Conservation (phyloP, 495 filamentous ascomycete species). For the Aspergillus asperescens region DNA sequence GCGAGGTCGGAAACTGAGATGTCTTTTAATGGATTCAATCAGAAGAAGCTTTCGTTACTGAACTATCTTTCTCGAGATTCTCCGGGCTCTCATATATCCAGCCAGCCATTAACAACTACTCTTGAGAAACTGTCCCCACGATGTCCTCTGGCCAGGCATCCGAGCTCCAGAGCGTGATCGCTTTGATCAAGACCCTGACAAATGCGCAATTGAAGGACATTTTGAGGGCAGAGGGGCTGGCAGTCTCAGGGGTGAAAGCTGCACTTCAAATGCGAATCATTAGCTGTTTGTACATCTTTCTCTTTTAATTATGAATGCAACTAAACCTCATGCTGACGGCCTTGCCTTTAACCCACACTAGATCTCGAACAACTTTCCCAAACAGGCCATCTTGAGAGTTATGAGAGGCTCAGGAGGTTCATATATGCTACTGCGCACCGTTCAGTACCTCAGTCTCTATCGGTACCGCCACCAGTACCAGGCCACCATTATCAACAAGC, state of each 20-base stretch:
- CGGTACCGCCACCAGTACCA: constrained; percentile 20
- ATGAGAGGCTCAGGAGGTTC: constrained; percentile 28
- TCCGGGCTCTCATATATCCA: not conserved
- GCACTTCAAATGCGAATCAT: constrained; percentile 72
- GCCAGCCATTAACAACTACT: not conserved
- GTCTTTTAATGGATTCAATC: constrained; percentile 18
- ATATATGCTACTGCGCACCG: constrained; percentile 30
- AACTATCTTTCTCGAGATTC: constrained; percentile 13
- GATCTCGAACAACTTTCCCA: constrained; percentile 37
- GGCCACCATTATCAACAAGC: constrained; percentile 26
- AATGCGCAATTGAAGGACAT: constrained; percentile 72
- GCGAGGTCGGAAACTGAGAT: constrained; percentile 17
- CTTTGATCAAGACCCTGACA: constrained; percentile 53
- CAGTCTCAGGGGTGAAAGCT: constrained; percentile 74
- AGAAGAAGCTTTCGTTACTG: constrained; percentile 9
- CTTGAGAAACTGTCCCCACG: not conserved
- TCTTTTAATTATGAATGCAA: not conserved
- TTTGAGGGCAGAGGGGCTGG: constrained; percentile 61
- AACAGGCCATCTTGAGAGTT: constrained; percentile 29
- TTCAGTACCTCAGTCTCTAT: constrained; percentile 22
- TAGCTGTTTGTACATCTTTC: constrained; percentile 54
- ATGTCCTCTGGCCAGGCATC: constrained; percentile 45
- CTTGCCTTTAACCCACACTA: constrained; percentile 10
- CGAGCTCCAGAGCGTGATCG: constrained; percentile 36
- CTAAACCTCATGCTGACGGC: not conserved